phyloP scores from a whole-genome alignment of 306 rosid species.

The Glycyrrhiza uralensis region DNA sequence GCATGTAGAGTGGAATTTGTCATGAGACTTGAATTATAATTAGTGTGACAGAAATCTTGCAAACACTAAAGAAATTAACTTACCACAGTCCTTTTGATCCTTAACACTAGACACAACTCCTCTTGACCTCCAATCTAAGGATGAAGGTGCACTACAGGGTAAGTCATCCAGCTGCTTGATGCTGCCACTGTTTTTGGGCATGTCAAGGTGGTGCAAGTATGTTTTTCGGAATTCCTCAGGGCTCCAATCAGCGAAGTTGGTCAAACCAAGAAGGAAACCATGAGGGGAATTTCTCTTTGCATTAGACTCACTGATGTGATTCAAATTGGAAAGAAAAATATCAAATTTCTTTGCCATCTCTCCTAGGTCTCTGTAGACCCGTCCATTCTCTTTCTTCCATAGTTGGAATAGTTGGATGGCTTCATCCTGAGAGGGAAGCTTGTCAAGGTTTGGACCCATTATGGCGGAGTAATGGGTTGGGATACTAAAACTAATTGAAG shows the following conservation, averaged over 20 bases:
- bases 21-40: no score
- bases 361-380: conserved; percentile 33
- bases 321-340: conserved; percentile 47
- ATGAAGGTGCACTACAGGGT: conserved; percentile 35
- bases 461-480: conserved; percentile 39
- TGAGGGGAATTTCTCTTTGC: conserved; percentile 22
- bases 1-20: no score
- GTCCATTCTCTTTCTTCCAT: conserved; percentile 47
- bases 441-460: conserved; percentile 23
- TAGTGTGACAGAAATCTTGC: background rate
- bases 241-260: conserved; percentile 54
- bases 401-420: conserved; percentile 38
- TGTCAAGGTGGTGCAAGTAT: background rate
- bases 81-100: conserved; percentile 45
- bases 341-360: conserved; percentile 47
- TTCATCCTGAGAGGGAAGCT: conserved; percentile 36
- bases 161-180: background rate
- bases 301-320: conserved; percentile 34
- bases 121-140: conserved; percentile 52
- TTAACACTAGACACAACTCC: conserved; percentile 50
- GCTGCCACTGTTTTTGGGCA: background rate
- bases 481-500: conserved; percentile 20
- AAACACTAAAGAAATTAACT: background rate
- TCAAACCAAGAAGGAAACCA: conserved; percentile 37
- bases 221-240: conserved; percentile 34